Evolutionary conservation across 2,329 filamentous ascomycete species (phyloP).

Genomic region (Stachybotrys echinatus): DNA sequence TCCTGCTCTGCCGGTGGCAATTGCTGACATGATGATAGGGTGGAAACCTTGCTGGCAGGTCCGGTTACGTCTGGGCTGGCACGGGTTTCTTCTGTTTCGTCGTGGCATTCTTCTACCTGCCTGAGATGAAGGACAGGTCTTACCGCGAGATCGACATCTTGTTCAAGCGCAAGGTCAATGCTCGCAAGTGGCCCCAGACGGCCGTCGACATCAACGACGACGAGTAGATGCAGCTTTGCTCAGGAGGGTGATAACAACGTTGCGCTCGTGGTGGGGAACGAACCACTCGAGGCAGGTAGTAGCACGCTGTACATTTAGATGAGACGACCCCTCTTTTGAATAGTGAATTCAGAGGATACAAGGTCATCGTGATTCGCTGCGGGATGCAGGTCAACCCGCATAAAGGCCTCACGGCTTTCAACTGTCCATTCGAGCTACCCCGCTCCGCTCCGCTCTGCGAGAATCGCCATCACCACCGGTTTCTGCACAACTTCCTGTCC

Average conservation of each 20-base stretch:
- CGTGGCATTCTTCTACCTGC: constrained; percentile 41
- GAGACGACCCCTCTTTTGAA: too few species aligned
- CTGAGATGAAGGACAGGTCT: constrained; percentile 52
- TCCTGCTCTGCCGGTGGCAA: background rate
- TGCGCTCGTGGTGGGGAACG: background rate
- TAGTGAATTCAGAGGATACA: too few species aligned
- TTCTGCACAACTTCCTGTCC: too few species aligned
- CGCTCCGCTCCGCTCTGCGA: too few species aligned
- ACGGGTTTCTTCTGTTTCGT: constrained; percentile 51
- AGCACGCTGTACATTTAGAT: background rate
- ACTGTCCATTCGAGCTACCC: too few species aligned
- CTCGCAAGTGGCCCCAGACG: constrained; percentile 51
- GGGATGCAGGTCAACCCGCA: too few species aligned
- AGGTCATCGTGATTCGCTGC: too few species aligned
- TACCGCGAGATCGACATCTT: constrained; percentile 59
- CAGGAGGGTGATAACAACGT: background rate
- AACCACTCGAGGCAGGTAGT: background rate
- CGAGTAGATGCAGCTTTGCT: constrained; percentile 40
- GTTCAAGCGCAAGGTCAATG: constrained; percentile 47
- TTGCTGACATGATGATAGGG: constrained; percentile 24
- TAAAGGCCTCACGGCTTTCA: too few species aligned
- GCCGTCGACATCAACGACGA: constrained; percentile 54
- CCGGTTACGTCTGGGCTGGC: constrained; percentile 55
- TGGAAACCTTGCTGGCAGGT: constrained; percentile 45
- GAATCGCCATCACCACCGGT: too few species aligned